Percentiles rank a stretch among this genome's conserved stretches.
Evolutionary conservation across 2,329 filamentous ascomycete genomes (phyloP).

Genomic region (Alternaria longipes): DNA sequence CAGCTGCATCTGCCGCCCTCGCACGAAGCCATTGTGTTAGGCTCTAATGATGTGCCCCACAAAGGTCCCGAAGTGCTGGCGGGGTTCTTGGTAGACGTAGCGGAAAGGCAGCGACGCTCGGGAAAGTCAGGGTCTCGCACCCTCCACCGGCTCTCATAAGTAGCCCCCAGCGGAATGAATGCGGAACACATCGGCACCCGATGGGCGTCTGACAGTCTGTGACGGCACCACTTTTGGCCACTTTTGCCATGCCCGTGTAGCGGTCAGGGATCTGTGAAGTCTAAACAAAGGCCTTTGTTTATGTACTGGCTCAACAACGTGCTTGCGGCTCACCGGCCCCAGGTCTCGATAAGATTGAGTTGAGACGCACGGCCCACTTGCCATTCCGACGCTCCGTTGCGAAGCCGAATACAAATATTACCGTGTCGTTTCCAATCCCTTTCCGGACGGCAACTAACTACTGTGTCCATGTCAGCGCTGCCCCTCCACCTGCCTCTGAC

Average conservation of each 20-base stretch:
- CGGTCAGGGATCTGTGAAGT: conserved; percentile 3
- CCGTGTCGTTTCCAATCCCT: conserved; percentile 34
- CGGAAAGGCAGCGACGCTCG: conserved; percentile 14
- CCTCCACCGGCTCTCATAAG: neutral
- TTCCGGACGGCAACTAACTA: conserved; percentile 34
- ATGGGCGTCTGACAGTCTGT: conserved; percentile 22
- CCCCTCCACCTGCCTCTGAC: conserved; percentile 22
- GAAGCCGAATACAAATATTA: conserved; percentile 37
- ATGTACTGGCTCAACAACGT: neutral
- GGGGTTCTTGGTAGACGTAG: conserved; percentile 6
- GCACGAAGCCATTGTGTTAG: neutral
- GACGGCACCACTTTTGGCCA: conserved; percentile 40
- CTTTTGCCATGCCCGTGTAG: neutral
- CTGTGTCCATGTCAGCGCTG: conserved; percentile 31
- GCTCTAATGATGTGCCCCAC: neutral
- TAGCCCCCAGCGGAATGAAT: conserved; percentile 13
- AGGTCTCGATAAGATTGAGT: conserved; percentile 3
- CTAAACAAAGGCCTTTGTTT: neutral
- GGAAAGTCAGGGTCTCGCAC: neutral
- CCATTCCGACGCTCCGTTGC: conserved; percentile 12
- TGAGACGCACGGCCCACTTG: conserved; percentile 10
- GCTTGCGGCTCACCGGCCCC: neutral
- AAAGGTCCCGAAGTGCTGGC: conserved; percentile 5
- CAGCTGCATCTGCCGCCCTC: neutral
- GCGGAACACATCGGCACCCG: conserved; percentile 18